These are phyloP conservation scores for Eremomyces bilateralis DNA, from an alignment of 495 filamentous ascomycete genomes.

Conservation along the genomic window DNA sequence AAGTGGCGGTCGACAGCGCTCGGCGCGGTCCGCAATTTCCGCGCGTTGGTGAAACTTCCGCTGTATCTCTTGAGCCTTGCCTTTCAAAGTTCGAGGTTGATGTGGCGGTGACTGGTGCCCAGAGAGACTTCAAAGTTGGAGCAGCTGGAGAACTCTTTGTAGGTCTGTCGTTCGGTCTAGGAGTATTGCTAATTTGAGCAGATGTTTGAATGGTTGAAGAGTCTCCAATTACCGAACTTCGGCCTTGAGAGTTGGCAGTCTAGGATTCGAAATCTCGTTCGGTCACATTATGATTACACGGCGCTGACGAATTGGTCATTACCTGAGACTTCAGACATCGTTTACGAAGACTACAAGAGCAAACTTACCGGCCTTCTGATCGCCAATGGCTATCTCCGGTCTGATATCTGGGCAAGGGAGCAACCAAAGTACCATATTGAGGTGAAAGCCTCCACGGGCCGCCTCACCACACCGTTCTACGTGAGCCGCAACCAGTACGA, in stretches of 20 bases:
- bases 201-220: constrained; percentile 1
- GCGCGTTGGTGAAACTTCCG: background rate
- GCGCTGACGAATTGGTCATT: background rate
- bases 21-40: background rate
- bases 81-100: too few species aligned
- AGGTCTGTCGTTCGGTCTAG: background rate
- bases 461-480: too few species aligned
- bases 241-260: constrained; percentile 1
- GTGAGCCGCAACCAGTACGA: too few species aligned
- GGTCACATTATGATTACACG: background rate
- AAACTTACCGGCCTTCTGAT: constrained; percentile 1
- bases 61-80: too few species aligned
- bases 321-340: constrained; percentile 2
- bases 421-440: constrained; percentile 2
- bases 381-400: constrained; percentile 1
- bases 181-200: background rate
- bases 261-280: constrained; percentile 1
- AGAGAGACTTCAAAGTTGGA: constrained; percentile 2
- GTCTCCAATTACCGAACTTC: constrained; percentile 1
- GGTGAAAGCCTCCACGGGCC: constrained; percentile 2
- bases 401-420: background rate
- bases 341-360: constrained; percentile 1
- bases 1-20: background rate
- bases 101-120: too few species aligned
- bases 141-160: constrained; percentile 4